These are phyloP conservation scores for Trametes maxima DNA, from an alignment of 768 basidiomycete species.

Conservation along the genomic window DNA sequence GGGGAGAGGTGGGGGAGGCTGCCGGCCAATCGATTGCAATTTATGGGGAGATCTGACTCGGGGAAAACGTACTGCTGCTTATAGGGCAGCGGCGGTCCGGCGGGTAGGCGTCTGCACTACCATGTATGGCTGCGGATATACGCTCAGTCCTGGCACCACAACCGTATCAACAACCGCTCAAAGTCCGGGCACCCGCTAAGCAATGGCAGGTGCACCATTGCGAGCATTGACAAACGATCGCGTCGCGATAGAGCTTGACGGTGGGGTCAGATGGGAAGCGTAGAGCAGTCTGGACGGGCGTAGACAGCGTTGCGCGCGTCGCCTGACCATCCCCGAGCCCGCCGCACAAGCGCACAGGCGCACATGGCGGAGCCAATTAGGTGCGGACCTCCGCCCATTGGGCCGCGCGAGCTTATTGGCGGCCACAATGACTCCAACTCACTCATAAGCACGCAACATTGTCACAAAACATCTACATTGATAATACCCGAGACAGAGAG, in stretches of 20 bases:
- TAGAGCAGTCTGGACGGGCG: slow-evolving; percentile 14
- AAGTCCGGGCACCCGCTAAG: slow-evolving; percentile 13
- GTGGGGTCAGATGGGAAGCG: neutral
- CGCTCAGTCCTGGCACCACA: neutral
- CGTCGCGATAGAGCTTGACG: slow-evolving; percentile 3
- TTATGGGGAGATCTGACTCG: slow-evolving; percentile 19
- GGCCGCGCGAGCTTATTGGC: neutral
- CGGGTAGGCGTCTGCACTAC: slow-evolving; percentile 8
- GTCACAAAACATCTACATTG: slow-evolving; percentile 22
- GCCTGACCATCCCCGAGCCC: slow-evolving; percentile 1
- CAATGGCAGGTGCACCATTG: slow-evolving; percentile 13
- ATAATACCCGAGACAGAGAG: slow-evolving; percentile 16
- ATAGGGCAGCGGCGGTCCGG: slow-evolving; percentile 12
- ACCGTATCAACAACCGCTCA: slow-evolving; percentile 14
- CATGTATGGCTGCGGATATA: slow-evolving; percentile 14
- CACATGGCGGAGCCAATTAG: neutral
- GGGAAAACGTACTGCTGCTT: neutral
- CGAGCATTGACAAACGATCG: slow-evolving; percentile 3
- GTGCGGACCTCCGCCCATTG: neutral
- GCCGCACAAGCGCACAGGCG: neutral
- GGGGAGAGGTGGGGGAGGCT: neutral
- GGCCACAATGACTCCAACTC: neutral
- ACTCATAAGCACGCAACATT: neutral
- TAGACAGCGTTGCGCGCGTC: slow-evolving; percentile 3
- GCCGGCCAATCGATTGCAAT: slow-evolving; percentile 8